These are phyloP conservation scores for Monosporascus cannonballus DNA, from an alignment of 2,329 filamentous ascomycete genomes.

Conservation along the genomic window DNA sequence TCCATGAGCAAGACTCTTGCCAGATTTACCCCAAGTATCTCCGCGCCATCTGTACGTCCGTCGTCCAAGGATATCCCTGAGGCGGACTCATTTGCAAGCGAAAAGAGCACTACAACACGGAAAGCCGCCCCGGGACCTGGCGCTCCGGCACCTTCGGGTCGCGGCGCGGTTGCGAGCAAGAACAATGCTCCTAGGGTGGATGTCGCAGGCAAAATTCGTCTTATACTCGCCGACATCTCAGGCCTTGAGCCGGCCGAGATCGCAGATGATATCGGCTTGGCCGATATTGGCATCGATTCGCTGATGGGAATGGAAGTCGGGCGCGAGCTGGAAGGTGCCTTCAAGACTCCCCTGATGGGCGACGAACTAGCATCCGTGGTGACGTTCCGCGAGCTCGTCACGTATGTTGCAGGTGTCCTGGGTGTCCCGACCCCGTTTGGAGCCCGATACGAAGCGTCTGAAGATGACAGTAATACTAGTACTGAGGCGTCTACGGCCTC, in stretches of 20 bases:
- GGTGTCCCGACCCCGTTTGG: too few relatives aligned
- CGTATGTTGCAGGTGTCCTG: conserved; percentile 7
- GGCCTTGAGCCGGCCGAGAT: conserved; percentile 31
- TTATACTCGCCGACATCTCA: conserved; percentile 20
- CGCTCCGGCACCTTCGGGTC: not conserved
- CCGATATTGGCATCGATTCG: conserved; percentile 41
- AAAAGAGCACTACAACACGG: too few relatives aligned
- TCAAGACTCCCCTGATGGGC: conserved; percentile 25
- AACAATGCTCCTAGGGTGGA: conserved; percentile 1
- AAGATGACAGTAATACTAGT: too few relatives aligned
- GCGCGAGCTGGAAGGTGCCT: conserved; percentile 31
- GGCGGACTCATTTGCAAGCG: too few relatives aligned
- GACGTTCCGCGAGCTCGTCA: conserved; percentile 22
- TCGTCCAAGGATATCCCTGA: not conserved
- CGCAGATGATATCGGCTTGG: conserved; percentile 24
- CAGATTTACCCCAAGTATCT: conserved; percentile 11
- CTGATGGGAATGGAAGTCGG: conserved; percentile 42
- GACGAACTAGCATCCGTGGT: conserved; percentile 24
- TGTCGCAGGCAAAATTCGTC: conserved; percentile 6
- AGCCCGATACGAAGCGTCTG: too few relatives aligned
- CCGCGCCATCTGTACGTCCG: not conserved
- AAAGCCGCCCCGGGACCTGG: too few relatives aligned
- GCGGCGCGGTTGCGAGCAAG: not conserved
- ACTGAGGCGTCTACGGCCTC: too few relatives aligned
- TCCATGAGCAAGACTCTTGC: conserved; percentile 25